A percentile compares a stretch with the other conserved stretches of the same genome.
Evolutionary conservation across 768 basidiomycete species (phyloP).

Genomic region (Amanita polypyramis): DNA sequence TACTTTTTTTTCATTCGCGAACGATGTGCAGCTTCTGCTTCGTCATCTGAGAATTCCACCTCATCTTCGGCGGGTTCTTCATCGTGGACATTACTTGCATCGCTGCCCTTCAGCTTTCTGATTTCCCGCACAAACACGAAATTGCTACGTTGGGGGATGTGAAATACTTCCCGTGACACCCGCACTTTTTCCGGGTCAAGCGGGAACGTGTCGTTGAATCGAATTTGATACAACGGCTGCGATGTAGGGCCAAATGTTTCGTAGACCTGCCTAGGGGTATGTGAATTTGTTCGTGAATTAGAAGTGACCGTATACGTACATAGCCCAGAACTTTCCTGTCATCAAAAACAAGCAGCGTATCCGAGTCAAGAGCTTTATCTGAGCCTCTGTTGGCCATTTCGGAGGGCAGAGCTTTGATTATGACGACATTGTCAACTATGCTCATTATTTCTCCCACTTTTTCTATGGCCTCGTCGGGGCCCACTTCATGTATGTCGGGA

Average conservation of each 20-base stretch:
- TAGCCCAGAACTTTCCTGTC: conserved; percentile 87
- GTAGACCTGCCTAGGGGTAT: conserved; percentile 47
- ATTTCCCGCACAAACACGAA: conserved; percentile 79
- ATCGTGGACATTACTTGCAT: conserved; percentile 90
- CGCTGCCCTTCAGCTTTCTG: conserved; percentile 69
- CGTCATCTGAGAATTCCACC: conserved; percentile 92
- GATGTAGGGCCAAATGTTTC: conserved; percentile 95
- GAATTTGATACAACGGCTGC: conserved; percentile 84
- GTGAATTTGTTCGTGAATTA: conserved; percentile 7
- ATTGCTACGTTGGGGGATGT: conserved; percentile 68
- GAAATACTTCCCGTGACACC: conserved; percentile 62
- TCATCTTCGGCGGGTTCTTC: conserved; percentile 90
- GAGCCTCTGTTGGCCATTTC: conserved; percentile 33
- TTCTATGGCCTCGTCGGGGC: conserved; percentile 54
- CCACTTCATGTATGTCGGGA: conserved; percentile 58
- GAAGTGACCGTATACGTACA: conserved; percentile 36
- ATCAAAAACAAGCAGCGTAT: conserved; percentile 83
- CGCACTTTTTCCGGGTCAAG: conserved; percentile 45
- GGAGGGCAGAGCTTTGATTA: conserved; percentile 54
- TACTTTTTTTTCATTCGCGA: conserved; percentile 51
- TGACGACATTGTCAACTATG: conserved; percentile 61
- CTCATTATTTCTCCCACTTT: conserved; percentile 71
- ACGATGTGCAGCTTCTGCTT: conserved; percentile 72
- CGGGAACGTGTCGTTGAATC: conserved; percentile 60
- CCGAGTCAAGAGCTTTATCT: conserved; percentile 71